Conservation (phyloP, 2,329 filamentous ascomycete genomes). For the Diaporthe velutina region DNA sequence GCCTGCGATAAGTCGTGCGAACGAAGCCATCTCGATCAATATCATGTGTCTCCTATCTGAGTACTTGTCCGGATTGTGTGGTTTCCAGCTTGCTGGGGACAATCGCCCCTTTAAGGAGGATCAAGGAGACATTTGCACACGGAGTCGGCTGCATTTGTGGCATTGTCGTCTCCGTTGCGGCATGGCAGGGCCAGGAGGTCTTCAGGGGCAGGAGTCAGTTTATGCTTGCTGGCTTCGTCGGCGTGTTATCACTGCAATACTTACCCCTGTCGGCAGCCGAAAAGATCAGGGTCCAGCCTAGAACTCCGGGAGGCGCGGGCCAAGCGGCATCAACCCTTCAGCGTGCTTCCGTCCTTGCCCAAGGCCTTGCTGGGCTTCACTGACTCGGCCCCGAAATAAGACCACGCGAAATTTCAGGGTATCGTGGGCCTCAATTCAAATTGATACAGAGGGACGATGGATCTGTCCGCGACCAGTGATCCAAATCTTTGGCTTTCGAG, state of each 20-base stretch:
- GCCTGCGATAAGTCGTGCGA: constrained; percentile 40
- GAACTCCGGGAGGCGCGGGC: not conserved
- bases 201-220: constrained; percentile 21
- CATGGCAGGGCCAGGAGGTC: not conserved
- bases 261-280: constrained; percentile 18
- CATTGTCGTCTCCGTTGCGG: not conserved
- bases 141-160: not conserved
- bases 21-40: constrained; percentile 41
- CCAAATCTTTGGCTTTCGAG: not conserved
- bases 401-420: not conserved
- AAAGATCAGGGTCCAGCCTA: constrained; percentile 7
- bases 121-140: too few species aligned
- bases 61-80: not conserved
- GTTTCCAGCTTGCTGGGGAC: not conserved
- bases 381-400: not conserved
- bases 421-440: constrained; percentile 3
- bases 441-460: not conserved
- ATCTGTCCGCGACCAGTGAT: not conserved
- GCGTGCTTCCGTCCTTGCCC: not conserved
- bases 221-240: not conserved
- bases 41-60: not conserved
- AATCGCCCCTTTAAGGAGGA: not conserved
- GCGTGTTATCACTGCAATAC: not conserved
- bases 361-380: not conserved
- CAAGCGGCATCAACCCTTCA: not conserved